Evolutionary conservation across 257 asterid genomes (phyloP), one percentile per base, ranked within the genome.

Genomic region (Penstemon barbatus): DNA sequence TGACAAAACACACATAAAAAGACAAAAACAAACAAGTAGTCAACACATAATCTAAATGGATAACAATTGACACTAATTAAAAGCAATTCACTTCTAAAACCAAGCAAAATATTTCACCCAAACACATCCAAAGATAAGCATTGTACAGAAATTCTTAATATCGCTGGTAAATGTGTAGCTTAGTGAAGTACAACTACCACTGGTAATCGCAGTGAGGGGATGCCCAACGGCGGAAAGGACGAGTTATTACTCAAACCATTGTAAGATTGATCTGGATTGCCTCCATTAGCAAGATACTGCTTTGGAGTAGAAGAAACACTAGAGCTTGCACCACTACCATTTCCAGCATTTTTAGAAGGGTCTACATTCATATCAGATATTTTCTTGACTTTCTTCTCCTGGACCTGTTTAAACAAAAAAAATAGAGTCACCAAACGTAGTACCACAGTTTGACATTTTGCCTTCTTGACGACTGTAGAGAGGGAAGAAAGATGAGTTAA

Each of bases 381-480:
- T 84, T 89, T 95, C 93, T 95, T 91, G 73, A 95, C 83, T 73
- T 95, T 91, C 91, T 91, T 95, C 88, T 91, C 99, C 79, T 85
- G 98, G 70, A 95, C 98, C 99, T 95, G 95, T 78, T 76, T 69
- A 71, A 63, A 72, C 70, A 50, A 72, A 73, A 72, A 73, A 77
- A 48, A 53, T 15, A 69, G 38, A 62, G 61, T 62, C 52, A 66
- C 19, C n/a, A 53, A 65, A 45, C 49, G 8, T 39, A 65, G 49
- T 37, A 41, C 11, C 40, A 68, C n/a, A 36, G 13, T 45, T 4
- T 56, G 42, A 69, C 37, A 8, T 44, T 62, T 49, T 4, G 8
- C 13, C 25, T 51, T 3, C 10, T 40, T 56, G 25, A 42, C 13
- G 9, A 1, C 7, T 51, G 50, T 36, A 48, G 12, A 15, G 6